Evolutionary conservation across 257 asterid species (phyloP).

Genomic region (Paulownia fortunei): DNA sequence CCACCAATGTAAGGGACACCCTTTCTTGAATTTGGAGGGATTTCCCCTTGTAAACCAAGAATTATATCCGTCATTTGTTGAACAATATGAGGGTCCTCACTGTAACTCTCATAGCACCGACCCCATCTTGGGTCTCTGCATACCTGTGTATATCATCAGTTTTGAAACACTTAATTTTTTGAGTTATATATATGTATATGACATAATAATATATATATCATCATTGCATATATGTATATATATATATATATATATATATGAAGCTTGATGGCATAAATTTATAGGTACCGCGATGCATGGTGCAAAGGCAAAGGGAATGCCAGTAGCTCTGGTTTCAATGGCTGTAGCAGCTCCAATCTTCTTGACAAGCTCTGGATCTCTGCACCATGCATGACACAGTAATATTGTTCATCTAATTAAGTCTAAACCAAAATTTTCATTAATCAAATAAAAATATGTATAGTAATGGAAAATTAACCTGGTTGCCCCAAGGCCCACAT

Average conservation of each 20-base stretch:
- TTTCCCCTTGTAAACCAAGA: slow-evolving; percentile 33
- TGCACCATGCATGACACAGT: background rate
- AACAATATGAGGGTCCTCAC: slow-evolving; percentile 31
- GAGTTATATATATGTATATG: too few relatives aligned
- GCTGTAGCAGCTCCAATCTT: slow-evolving; percentile 38
- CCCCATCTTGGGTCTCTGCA: slow-evolving; percentile 47
- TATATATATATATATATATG: too few relatives aligned
- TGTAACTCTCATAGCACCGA: slow-evolving; percentile 36
- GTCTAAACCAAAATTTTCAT: too few relatives aligned
- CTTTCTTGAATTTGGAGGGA: slow-evolving; percentile 21
- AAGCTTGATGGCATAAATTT: too few relatives aligned
- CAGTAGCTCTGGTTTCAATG: slow-evolving; percentile 38
- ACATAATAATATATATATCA: too few relatives aligned
- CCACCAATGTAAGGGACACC: slow-evolving; percentile 35
- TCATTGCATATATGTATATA: too few relatives aligned
- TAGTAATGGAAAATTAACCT: slow-evolving; percentile 11
- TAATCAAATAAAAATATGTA: too few relatives aligned
- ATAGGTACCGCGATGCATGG: slow-evolving; percentile 35
- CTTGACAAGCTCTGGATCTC: slow-evolving; percentile 31
- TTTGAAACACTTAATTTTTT: background rate
- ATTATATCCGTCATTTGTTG: slow-evolving; percentile 36
- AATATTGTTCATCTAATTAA: too few relatives aligned
- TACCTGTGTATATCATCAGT: background rate
- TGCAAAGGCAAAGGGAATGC: slow-evolving; percentile 35
- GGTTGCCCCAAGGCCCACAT: slow-evolving; percentile 33